Base-by-base conservation (phyloP, 805 yeast species). In the Saitoella complicata region DNA sequence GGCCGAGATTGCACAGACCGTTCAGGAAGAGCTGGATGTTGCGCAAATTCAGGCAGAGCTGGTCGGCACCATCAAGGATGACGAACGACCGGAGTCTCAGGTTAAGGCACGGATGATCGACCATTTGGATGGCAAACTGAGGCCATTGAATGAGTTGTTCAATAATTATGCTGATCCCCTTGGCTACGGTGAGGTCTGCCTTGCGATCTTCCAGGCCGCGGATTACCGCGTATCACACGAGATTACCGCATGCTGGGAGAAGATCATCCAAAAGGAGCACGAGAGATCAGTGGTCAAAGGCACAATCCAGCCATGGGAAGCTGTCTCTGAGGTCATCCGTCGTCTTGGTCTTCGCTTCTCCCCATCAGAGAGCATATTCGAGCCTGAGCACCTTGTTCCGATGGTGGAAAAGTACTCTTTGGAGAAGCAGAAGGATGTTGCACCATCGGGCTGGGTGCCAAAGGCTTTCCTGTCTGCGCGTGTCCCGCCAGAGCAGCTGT, bases 121-220 rank as follows among this genome's bases (percentile, higher is more conserved):
- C 9, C 68, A 71, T 38, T 69, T 91, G 45, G 74, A 82, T 56
- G 73, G 70, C 37, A 71, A 72, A 56, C 74, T 91, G 33, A 64
- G 80, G 53, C 71, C 79, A 4, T 75, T 86, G 32, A 78, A 81
- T 54, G 91, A 81, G 46, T 65, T 91, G 44, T 88, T 77, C 67
- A 88, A 91, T 63, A 79, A 75, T 50, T 88, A 71, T 61, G 84
- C 94, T 8, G 87, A 81, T 54, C 94, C 94, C 29, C 65, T 87
- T 49, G 88, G 88, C 5, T 88, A 87, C 57, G 77, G 78, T 60
- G 94, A 83, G 53, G 68, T 88, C 42, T 80, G 94, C 49, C 67
- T 87, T 47, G 62, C 75, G 37, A 77, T 86, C 10, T 83, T 81
- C 67, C 81, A 83, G 56, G 73, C 80, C 9, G 78, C 96, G 2